These are phyloP conservation scores for Jacaranda copaia DNA, from an alignment of 257 asterid species.

Conservation along the genomic window DNA sequence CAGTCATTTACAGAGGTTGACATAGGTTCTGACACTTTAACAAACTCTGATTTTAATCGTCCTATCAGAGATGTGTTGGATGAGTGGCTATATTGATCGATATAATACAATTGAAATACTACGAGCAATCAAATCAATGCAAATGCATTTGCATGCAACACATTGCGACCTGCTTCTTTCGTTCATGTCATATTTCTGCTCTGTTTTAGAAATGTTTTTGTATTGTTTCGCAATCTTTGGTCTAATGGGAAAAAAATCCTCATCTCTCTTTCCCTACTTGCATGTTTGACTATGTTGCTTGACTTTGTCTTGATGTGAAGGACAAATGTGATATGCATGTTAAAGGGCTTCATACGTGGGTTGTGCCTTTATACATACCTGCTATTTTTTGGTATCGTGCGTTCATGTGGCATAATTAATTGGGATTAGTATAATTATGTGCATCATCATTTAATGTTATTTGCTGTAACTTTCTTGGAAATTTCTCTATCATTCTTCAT, in stretches of 20 bases:
- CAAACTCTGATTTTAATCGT: conserved; percentile 15
- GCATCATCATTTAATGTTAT: background rate
- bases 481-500: background rate
- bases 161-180: background rate
- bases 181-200: conserved; percentile 5
- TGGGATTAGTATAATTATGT: background rate
- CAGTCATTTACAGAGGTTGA: background rate
- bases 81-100: conserved; percentile 23
- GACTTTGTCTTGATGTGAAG: background rate
- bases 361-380: too few species aligned
- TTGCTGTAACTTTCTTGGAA: background rate
- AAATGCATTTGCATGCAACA: conserved; percentile 25
- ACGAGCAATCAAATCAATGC: conserved; percentile 16
- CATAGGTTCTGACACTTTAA: conserved; percentile 9
- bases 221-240: background rate
- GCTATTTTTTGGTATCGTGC: too few species aligned
- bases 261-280: background rate
- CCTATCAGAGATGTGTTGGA: conserved; percentile 7
- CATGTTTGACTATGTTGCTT: conserved; percentile 7
- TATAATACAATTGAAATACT: background rate
- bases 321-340: background rate
- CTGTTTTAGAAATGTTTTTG: background rate
- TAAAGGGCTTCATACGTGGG: too few species aligned
- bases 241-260: background rate
- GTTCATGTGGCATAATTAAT: background rate